Conservation (phyloP, 768 basidiomycete genomes). For the Phlebiopsis flavidoalba region DNA sequence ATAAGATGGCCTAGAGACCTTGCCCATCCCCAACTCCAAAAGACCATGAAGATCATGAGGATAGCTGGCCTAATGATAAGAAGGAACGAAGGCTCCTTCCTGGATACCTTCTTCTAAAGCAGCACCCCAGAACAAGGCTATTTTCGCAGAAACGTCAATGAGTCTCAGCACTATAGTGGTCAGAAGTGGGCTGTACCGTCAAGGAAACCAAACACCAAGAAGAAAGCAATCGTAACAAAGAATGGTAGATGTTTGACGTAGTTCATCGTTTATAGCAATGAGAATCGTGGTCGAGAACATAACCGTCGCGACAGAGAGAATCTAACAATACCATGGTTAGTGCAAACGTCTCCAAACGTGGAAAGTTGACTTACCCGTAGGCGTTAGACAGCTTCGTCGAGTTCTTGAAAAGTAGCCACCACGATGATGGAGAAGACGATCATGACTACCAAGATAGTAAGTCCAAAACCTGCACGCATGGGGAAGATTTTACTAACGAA, state of each 20-base stretch:
- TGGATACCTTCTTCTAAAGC: conserved; percentile 55
- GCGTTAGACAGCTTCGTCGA: conserved; percentile 53
- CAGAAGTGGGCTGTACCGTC: conserved; percentile 36
- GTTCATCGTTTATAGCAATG: conserved; percentile 50
- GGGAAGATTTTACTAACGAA: conserved; percentile 24
- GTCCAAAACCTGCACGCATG: background rate
- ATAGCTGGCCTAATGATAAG: conserved; percentile 50
- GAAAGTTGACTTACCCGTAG: conserved; percentile 24
- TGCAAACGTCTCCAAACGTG: too few relatives aligned
- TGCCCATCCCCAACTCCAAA: conserved; percentile 76
- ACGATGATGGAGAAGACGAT: conserved; percentile 45
- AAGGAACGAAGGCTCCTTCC: conserved; percentile 66
- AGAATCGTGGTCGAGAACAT: conserved; percentile 59
- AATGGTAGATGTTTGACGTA: conserved; percentile 48
- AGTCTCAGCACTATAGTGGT: background rate
- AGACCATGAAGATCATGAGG: conserved; percentile 43
- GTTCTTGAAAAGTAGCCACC: conserved; percentile 54
- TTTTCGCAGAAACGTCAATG: background rate
- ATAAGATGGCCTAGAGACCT: too few relatives aligned
- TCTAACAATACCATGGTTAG: conserved; percentile 29
- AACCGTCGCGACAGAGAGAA: conserved; percentile 64
- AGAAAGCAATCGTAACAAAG: conserved; percentile 39
- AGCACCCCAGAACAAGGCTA: conserved; percentile 59
- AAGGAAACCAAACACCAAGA: conserved; percentile 56
- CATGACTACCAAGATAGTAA: conserved; percentile 31